Percentiles rank a stretch among this genome's conserved stretches.
These are phyloP conservation scores for Onygena corvina DNA, from an alignment of 2,329 filamentous ascomycete species.

Conservation along the genomic window DNA sequence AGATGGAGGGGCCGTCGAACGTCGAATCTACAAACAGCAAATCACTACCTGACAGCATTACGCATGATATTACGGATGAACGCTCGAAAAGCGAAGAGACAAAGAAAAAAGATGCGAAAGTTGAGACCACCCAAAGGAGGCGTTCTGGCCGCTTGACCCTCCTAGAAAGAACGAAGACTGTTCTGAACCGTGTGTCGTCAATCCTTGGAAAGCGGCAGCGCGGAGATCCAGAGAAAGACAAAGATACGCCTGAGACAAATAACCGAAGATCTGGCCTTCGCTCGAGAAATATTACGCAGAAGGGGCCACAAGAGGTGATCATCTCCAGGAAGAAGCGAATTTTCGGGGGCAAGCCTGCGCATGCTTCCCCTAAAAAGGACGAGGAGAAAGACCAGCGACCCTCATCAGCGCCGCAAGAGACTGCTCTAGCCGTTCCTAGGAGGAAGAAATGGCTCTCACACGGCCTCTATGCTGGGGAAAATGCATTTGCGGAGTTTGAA, in stretches of 20 bases:
- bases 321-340: conserved; percentile 34
- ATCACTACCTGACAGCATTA: neutral
- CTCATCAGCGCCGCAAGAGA: conserved; percentile 16
- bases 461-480: conserved; percentile 79
- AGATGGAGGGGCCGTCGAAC: neutral
- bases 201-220: conserved; percentile 50
- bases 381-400: conserved; percentile 8
- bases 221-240: conserved; percentile 40
- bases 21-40: neutral
- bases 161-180: conserved; percentile 34
- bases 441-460: conserved; percentile 68
- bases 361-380: conserved; percentile 14
- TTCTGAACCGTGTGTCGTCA: conserved; percentile 39
- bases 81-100: conserved; percentile 1
- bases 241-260: conserved; percentile 33
- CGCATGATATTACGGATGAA: neutral
- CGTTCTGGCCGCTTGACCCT: conserved; percentile 36
- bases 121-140: conserved; percentile 16
- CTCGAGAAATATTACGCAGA: conserved; percentile 30
- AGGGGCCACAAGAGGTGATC: conserved; percentile 23
- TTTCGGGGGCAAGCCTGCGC: conserved; percentile 26
- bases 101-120: neutral
- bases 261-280: conserved; percentile 45
- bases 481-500: conserved; percentile 37
- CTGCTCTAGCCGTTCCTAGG: conserved; percentile 23